Evolutionary conservation across 2,329 filamentous ascomycete species (phyloP), one percentile per base, ranked within the genome.

Genomic region (Xylaria sp.): DNA sequence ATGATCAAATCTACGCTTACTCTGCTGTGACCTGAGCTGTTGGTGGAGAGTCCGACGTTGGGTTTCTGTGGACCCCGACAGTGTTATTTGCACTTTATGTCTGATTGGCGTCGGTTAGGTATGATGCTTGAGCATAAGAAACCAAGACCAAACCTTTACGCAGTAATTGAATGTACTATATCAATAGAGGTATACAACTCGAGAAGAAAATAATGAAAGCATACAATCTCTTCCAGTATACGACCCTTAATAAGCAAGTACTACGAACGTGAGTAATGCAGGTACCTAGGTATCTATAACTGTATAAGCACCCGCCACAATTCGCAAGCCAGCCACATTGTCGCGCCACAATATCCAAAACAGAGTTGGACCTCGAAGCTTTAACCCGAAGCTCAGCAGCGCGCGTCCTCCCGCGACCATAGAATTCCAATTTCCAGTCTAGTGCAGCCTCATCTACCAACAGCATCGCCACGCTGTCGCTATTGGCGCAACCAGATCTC

Each of bases 1-100:
- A 76, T 75, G 73, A 73, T 63, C 65, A 70, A 70, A 59, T 48
- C 65, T 69, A 54, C 65, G 28, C 62, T 63, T 68, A 46, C 28
- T 32, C 41, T 56, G 48, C 32, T 51, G 52, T 70, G 65, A 55
- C 56, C 62, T 69, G 54, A 64, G 69, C 55, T 25, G 28, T n/a
- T n/a, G 7, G 18, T 55, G 52, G 18, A n/a, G 28, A 12, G 15
- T 23, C 32, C 3, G 25, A 5, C 28, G 13, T 52, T 52, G 25
- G 4, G 23, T n/a, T 32, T 34, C 15, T 34, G 6, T 5, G 28
- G 25, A n/a, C 7, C 56, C 5, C 32, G 8, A 7, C 23, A n/a
- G 18, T 32, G 15, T 10, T 44, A 32, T 39, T 56, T 23, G 23
- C 32, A 56, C 8, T 37, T 13, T n/a, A 23, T 18, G 18, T 23